Base-by-base conservation (phyloP, 2,329 filamentous ascomycete genomes). In the Calonectria ilicicola region DNA sequence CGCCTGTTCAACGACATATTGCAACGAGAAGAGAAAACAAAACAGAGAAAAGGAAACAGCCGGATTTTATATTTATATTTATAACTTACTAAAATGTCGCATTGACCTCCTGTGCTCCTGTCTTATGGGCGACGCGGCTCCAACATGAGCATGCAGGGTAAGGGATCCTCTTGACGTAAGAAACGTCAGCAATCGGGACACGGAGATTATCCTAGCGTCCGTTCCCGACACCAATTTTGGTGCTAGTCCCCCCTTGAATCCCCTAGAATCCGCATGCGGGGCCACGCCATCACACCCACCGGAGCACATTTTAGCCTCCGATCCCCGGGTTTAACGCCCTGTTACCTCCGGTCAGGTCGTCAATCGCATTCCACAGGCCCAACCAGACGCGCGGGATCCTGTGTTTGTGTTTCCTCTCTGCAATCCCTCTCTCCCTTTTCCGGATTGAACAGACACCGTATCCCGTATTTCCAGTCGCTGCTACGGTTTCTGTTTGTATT, bases 301-400 rank as follows among this genome's bases (percentile, higher is more conserved):
- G 77, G 77, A 1, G 1, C 0, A 5, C 62, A 77, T 56, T 49
- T 65, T 75, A 27, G 38, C 8, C 29, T 71, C 77, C 77, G 75
- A 23, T 8, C 2, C 56, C 77, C 77, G 77, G 64, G 21, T 44
- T 78, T 72, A 77, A 69, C 49, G 64, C 66, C 56, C 64, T 53
- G 62, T 72, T 74, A 71, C 64, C 60, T 73, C 71, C 73, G 71
- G 40, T 40, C 14, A 38, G 21, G 29, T 32, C 21, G 21, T 44
- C 29, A 66, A 35, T 67, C 38, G 35, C 51, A 46, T 67, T 53
- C 47, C 64, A 56, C 40, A 44, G n/a, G n/a, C 21, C 19, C 32
- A n/a, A 12, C 17, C 23, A 56, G 58, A 27, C 51, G 19, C 51
- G 29, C 40, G 40, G 15, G 35, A 32, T 32, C 35, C 8, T 9